phyloP scores from a whole-genome alignment of 352 stramenopile genomes.

The Globisporangium cederbergense region DNA sequence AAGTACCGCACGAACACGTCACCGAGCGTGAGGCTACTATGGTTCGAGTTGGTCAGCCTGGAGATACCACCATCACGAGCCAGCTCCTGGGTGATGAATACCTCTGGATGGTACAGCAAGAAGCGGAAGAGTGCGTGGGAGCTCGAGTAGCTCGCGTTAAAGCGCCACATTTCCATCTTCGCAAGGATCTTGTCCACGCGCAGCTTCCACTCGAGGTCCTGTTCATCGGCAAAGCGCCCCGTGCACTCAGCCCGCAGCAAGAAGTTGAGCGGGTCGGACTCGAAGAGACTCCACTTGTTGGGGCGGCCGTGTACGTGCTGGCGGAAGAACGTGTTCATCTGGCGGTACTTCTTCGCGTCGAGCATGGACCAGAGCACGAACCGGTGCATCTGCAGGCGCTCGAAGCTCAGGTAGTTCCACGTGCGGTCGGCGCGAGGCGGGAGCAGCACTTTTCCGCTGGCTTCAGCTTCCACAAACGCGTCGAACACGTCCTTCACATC shows the following conservation, averaged over 20 bases:
- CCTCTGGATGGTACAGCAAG: slow-evolving; percentile 45
- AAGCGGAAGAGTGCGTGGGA: slow-evolving; percentile 57
- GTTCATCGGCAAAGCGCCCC: slow-evolving; percentile 31
- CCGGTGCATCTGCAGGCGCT: slow-evolving; percentile 56
- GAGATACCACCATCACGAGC: not conserved
- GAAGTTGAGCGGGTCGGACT: slow-evolving; percentile 67
- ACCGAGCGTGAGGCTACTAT: slow-evolving; percentile 16
- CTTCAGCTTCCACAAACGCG: slow-evolving; percentile 36
- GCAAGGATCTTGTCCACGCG: slow-evolving; percentile 47
- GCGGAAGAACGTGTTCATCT: slow-evolving; percentile 42
- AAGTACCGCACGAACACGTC: slow-evolving; percentile 46
- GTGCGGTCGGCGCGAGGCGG: slow-evolving; percentile 24
- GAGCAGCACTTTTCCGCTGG: slow-evolving; percentile 20
- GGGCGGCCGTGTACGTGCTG: slow-evolving; percentile 34
- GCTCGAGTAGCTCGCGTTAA: slow-evolving; percentile 60
- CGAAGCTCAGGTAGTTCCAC: slow-evolving; percentile 36
- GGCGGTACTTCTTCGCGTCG: slow-evolving; percentile 22
- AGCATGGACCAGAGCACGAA: slow-evolving; percentile 67
- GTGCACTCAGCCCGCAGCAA: slow-evolving; percentile 63
- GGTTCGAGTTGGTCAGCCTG: slow-evolving; percentile 1
- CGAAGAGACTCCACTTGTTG: slow-evolving; percentile 45
- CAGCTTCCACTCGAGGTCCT: slow-evolving; percentile 23
- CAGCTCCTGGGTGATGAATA: slow-evolving; percentile 25
- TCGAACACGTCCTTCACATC: slow-evolving; percentile 36
- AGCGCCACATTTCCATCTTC: slow-evolving; percentile 32